Evolutionary conservation across 2,329 filamentous ascomycete species (phyloP).

Genomic region (Aspergillus aculeatinus): DNA sequence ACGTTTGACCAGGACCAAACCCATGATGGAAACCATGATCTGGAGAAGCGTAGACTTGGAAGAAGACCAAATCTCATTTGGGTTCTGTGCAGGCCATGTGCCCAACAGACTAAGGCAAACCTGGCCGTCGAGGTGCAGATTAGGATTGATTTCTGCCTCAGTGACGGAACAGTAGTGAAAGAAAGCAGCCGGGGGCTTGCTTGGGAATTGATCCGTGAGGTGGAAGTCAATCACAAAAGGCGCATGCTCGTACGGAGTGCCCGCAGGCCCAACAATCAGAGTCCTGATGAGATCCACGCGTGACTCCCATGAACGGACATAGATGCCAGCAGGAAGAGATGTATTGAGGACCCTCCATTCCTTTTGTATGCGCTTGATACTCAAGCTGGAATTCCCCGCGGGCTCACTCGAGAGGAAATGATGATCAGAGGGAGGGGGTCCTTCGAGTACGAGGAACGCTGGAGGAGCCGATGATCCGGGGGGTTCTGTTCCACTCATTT

Average conservation of each 20-base stretch:
- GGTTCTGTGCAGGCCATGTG: constrained; percentile 57
- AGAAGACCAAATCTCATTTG: constrained; percentile 55
- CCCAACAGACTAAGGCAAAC: constrained; percentile 61
- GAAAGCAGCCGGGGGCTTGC: constrained; percentile 53
- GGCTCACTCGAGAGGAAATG: constrained; percentile 34
- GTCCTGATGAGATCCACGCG: constrained; percentile 59
- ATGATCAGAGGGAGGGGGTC: constrained; percentile 44
- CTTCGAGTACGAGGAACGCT: constrained; percentile 44
- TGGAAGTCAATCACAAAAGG: constrained; percentile 62
- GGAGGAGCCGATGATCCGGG: constrained; percentile 24
- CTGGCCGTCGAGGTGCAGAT: constrained; percentile 62
- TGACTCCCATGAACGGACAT: constrained; percentile 59
- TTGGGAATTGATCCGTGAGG: constrained; percentile 52
- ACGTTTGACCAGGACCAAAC: constrained; percentile 57
- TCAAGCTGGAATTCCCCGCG: constrained; percentile 24
- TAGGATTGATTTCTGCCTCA: constrained; percentile 58
- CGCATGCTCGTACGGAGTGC: constrained; percentile 61
- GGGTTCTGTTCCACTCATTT: constrained; percentile 3
- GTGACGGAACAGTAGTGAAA: constrained; percentile 61
- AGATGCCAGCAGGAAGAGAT: constrained; percentile 57
- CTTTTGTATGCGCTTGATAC: constrained; percentile 53
- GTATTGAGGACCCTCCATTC: constrained; percentile 59
- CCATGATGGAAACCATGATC: constrained; percentile 57
- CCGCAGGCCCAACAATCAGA: constrained; percentile 57
- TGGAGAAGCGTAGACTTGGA: constrained; percentile 57